Evolutionary conservation across 495 filamentous ascomycete species (phyloP).

Genomic region (Neurospora pannonica): DNA sequence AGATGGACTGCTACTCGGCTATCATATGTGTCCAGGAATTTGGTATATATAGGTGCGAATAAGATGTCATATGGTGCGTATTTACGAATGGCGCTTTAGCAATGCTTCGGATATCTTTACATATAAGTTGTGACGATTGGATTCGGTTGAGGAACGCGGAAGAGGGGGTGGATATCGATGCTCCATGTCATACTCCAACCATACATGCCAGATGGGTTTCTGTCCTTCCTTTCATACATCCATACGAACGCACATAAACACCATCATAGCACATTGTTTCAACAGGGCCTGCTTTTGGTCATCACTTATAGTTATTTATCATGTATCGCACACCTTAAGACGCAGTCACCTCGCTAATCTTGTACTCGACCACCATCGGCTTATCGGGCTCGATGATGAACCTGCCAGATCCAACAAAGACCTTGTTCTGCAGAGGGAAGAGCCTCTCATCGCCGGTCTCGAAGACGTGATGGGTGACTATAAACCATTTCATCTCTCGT

Average conservation of each 20-base stretch:
- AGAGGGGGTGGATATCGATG: not conserved
- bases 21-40: not conserved
- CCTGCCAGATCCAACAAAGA: slow-evolving; percentile 45
- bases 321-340: not conserved
- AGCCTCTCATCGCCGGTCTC: slow-evolving; percentile 44
- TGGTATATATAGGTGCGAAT: not conserved
- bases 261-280: not conserved
- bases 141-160: not conserved
- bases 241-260: not conserved
- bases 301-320: not conserved
- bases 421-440: slow-evolving; percentile 40
- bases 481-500: not conserved
- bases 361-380: slow-evolving; percentile 47
- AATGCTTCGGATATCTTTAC: not conserved
- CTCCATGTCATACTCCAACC: not conserved
- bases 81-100: not conserved
- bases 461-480: slow-evolving; percentile 46
- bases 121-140: not conserved
- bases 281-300: not conserved
- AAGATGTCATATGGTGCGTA: not conserved
- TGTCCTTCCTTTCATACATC: not conserved
- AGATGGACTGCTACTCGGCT: not conserved
- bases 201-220: not conserved
- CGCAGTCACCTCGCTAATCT: slow-evolving; percentile 43
- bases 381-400: slow-evolving; percentile 47